These are phyloP conservation scores for Auricularia sp. DNA, from an alignment of 768 basidiomycete species.

Conservation along the genomic window DNA sequence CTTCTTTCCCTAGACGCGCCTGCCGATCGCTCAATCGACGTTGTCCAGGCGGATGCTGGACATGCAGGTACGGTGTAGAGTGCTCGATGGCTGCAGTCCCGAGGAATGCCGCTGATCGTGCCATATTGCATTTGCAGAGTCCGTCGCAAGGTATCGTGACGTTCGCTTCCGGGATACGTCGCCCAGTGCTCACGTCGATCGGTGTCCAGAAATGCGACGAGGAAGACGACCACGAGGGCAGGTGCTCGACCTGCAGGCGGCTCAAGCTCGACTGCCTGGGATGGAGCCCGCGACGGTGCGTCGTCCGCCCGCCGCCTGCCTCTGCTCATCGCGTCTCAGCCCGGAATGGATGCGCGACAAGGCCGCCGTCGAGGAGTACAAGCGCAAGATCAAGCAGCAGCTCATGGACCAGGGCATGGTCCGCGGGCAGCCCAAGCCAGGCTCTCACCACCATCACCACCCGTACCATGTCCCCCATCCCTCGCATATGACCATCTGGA, in stretches of 20 bases:
- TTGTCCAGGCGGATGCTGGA: neutral
- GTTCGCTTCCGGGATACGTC: neutral
- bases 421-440: constrained; percentile 52
- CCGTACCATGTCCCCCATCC: neutral
- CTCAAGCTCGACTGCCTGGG: constrained; percentile 75
- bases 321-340: constrained; percentile 1
- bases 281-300: constrained; percentile 73
- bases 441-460: neutral
- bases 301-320: neutral
- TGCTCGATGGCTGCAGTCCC: too few species aligned
- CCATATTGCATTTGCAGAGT: neutral
- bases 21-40: neutral
- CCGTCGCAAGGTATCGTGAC: neutral
- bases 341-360: neutral
- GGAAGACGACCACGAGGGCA: constrained; percentile 55
- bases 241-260: constrained; percentile 72
- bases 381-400: constrained; percentile 74
- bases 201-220: constrained; percentile 74
- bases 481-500: neutral
- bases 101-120: neutral
- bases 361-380: constrained; percentile 37
- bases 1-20: neutral
- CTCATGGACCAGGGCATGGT: constrained; percentile 53
- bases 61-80: neutral
- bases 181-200: constrained; percentile 1